Base-by-base conservation (phyloP, 129 eudicot species). In the Deinandra increscens region DNA sequence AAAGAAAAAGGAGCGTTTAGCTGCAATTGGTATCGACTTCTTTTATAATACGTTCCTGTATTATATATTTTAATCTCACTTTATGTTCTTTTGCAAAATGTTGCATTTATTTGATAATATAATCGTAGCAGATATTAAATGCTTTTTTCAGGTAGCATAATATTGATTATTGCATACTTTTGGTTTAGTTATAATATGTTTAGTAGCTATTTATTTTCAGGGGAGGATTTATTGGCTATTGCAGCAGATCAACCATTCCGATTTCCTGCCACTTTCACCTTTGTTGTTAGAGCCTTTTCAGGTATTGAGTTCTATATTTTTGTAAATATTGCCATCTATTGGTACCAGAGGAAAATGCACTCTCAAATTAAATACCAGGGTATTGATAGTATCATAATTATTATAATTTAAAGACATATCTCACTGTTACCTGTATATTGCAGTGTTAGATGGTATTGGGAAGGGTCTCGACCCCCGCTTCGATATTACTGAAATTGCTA, bases 391-490 rank as follows among this genome's bases (percentile, higher is more conserved):
- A 26, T 1, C 61, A 23, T 55, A 55, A 66, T 38, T 15, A 1
- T 26, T 29, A 23, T 48, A 58, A 39, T 15, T 56, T 7, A 43
- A 53, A 44, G 26, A 39, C 73, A 55, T 61, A 26, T 26, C 53
- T 73, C 45, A 66, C 23, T 42, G 18, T 18, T 71, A 58, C 64
- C 60, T 68, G n/a, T 23, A 48, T 36, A 20, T 37, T 71, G 36
- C 90, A 93, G 99, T 93, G 43, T 74, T 93, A 73, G 99, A 93
- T 83, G 99, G 99, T 68, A 93, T 93, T 76, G 99, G 99, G 67
- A 93, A 93, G 78, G 99, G 99, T 74, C 99, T 93, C 9, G 97
- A 93, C 76, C 95, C 99, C 65, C 95, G 99, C 62, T 93, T 93
- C 55, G 99, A 93, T 88, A 93, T 93, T 63, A 89, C 99, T 19